Percentiles rank a stretch among this genome's conserved stretches.
These are phyloP conservation scores for Megacollybia marginata DNA, from an alignment of 768 basidiomycete genomes.

Conservation along the genomic window DNA sequence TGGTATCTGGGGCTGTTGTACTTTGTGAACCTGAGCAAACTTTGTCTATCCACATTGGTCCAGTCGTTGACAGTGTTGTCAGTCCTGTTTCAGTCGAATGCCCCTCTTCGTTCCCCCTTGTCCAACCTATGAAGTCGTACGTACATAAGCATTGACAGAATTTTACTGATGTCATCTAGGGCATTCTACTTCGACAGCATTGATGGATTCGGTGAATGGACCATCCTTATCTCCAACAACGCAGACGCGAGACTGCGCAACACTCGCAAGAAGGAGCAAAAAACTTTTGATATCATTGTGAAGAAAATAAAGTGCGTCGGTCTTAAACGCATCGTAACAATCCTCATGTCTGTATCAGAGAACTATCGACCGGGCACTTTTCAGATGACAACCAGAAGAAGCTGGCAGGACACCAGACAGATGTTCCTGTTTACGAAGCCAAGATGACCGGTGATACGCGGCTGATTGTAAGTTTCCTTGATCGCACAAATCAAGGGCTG, in stretches of 20 bases:
- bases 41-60: neutral
- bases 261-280: conserved; percentile 33
- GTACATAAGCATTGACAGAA: conserved; percentile 4
- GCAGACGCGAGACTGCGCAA: conserved; percentile 45
- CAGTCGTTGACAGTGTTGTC: neutral
- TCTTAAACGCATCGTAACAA: neutral
- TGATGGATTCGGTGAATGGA: conserved; percentile 59
- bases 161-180: conserved; percentile 10
- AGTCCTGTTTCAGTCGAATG: conserved; percentile 2
- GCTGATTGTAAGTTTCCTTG: conserved; percentile 33
- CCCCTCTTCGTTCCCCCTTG: conserved; percentile 31
- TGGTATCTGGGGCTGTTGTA: neutral
- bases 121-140: conserved; percentile 51
- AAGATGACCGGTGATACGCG: conserved; percentile 52
- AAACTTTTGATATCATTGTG: conserved; percentile 44
- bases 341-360: conserved; percentile 28
- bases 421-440: conserved; percentile 60
- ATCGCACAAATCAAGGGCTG: conserved; percentile 19
- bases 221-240: conserved; percentile 44
- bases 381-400: conserved; percentile 63
- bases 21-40: neutral
- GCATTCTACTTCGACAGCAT: conserved; percentile 53
- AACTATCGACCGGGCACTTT: conserved; percentile 64
- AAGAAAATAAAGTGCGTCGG: conserved; percentile 60
- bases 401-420: conserved; percentile 33